Percentiles rank a stretch among this genome's conserved stretches.
Evolutionary conservation across 768 basidiomycete species (phyloP).

Genomic region (Leccinellum albellum): DNA sequence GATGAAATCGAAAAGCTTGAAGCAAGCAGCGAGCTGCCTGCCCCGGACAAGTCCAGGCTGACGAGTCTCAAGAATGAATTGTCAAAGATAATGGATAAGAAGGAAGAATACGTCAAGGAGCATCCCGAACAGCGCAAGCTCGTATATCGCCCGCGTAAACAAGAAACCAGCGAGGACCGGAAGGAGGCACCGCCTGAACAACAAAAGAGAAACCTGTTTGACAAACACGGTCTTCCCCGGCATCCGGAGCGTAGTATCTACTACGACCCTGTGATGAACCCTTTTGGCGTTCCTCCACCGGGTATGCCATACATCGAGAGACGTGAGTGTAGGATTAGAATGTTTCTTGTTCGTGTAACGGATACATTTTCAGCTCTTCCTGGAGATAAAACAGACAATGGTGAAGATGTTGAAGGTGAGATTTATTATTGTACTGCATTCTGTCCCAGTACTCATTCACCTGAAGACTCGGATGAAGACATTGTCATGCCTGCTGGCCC

Average conservation of each 20-base stretch:
- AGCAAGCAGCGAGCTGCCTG: constrained; percentile 37
- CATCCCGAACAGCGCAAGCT: constrained; percentile 90
- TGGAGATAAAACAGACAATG: constrained; percentile 61
- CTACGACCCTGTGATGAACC: constrained; percentile 91
- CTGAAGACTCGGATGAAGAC: constrained; percentile 47
- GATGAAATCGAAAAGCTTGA: constrained; percentile 73
- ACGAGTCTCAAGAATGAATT: constrained; percentile 73
- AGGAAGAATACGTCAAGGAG: constrained; percentile 87
- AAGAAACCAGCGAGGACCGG: constrained; percentile 39
- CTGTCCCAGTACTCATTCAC: neutral
- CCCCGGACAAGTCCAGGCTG: constrained; percentile 63
- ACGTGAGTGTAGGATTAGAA: constrained; percentile 48
- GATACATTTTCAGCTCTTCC: constrained; percentile 44
- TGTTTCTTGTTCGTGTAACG: neutral
- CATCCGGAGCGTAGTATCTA: constrained; percentile 93
- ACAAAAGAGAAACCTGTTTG: constrained; percentile 66
- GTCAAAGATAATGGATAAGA: constrained; percentile 76
- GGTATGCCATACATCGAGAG: constrained; percentile 95
- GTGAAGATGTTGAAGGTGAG: constrained; percentile 52
- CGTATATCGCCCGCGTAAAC: constrained; percentile 63
- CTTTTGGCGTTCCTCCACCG: constrained; percentile 88
- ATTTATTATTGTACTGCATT: neutral
- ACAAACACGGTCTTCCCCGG: constrained; percentile 78
- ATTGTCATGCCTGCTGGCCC: constrained; percentile 60
- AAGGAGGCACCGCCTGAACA: constrained; percentile 37